Percentiles rank a stretch among this genome's conserved stretches.
Evolutionary conservation across 2,329 filamentous ascomycete genomes (phyloP).

Genomic region (Berkeleyomyces basicola): DNA sequence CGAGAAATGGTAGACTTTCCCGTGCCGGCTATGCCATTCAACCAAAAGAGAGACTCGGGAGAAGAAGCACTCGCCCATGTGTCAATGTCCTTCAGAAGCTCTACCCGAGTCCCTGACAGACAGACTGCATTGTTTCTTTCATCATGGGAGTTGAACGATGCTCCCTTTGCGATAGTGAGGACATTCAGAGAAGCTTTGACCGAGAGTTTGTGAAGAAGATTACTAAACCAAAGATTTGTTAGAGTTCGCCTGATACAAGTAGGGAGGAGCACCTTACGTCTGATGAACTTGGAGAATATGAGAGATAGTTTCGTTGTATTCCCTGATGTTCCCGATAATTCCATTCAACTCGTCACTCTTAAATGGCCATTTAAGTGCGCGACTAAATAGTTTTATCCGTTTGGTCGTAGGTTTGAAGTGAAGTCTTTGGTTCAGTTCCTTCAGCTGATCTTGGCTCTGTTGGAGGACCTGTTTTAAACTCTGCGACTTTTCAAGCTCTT

Average conservation of each 20-base stretch:
- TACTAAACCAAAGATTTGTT: background rate
- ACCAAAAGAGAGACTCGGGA: conserved; percentile 21
- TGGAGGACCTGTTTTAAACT: background rate
- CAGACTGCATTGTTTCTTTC: conserved; percentile 22
- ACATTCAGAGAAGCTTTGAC: background rate
- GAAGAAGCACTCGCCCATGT: conserved; percentile 18
- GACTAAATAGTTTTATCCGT: background rate
- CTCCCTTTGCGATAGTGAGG: conserved; percentile 15
- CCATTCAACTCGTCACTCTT: background rate
- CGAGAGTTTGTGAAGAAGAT: background rate
- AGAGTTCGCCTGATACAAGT: background rate
- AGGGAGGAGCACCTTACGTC: background rate
- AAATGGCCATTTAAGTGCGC: background rate
- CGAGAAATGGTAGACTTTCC: conserved; percentile 26
- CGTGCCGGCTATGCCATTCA: conserved; percentile 25
- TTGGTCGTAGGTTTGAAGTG: background rate
- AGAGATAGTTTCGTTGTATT: background rate
- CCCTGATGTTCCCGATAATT: background rate
- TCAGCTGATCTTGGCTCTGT: background rate
- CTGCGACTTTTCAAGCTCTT: background rate
- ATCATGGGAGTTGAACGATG: conserved; percentile 22
- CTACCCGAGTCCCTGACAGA: conserved; percentile 19
- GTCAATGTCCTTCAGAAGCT: conserved; percentile 20
- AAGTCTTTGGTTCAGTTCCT: background rate
- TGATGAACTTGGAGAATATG: background rate